Percentiles rank a stretch among this genome's conserved stretches.
These are phyloP conservation scores for Phaeomoniella chlamydospora DNA, from an alignment of 2,329 filamentous ascomycete species.

Conservation along the genomic window DNA sequence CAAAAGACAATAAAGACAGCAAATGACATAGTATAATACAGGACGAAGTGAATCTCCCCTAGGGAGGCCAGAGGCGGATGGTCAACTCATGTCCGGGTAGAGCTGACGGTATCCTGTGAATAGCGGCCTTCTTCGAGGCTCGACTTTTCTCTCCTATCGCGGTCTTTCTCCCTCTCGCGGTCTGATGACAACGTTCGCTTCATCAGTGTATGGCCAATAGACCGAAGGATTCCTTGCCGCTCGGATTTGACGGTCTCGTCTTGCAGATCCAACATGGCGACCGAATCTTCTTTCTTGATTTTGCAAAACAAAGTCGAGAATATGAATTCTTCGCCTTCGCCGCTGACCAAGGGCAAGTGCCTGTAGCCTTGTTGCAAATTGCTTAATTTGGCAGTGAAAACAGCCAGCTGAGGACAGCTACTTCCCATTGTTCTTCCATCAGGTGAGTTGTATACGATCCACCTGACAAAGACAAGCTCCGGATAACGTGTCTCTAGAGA, in stretches of 20 bases:
- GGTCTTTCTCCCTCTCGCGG: conserved; percentile 17
- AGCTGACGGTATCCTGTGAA: background rate
- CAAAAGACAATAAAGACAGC: too few relatives aligned
- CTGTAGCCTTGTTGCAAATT: conserved; percentile 86
- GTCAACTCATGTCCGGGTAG: background rate
- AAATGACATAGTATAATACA: too few relatives aligned
- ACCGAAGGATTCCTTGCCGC: conserved; percentile 24
- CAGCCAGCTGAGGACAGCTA: conserved; percentile 54
- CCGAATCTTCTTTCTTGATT: conserved; percentile 50
- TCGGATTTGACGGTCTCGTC: conserved; percentile 24
- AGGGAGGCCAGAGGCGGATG: too few relatives aligned
- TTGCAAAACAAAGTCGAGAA: conserved; percentile 91
- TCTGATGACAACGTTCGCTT: conserved; percentile 25
- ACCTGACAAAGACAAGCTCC: conserved; percentile 83
- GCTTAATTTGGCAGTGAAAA: conserved; percentile 82
- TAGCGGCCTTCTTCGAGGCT: background rate
- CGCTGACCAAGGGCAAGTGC: conserved; percentile 77
- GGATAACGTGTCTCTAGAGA: conserved; percentile 86
- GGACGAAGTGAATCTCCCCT: too few relatives aligned
- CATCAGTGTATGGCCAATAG: conserved; percentile 28
- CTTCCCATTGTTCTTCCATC: conserved; percentile 59
- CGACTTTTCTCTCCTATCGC: conserved; percentile 8
- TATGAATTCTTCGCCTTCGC: conserved; percentile 79
- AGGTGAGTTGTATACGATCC: conserved; percentile 75
- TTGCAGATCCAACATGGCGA: conserved; percentile 22